A percentile compares a stretch with the other conserved stretches of the same genome.
These are phyloP conservation scores for Fomitopsis serialis DNA, from an alignment of 768 basidiomycete genomes.

Conservation along the genomic window DNA sequence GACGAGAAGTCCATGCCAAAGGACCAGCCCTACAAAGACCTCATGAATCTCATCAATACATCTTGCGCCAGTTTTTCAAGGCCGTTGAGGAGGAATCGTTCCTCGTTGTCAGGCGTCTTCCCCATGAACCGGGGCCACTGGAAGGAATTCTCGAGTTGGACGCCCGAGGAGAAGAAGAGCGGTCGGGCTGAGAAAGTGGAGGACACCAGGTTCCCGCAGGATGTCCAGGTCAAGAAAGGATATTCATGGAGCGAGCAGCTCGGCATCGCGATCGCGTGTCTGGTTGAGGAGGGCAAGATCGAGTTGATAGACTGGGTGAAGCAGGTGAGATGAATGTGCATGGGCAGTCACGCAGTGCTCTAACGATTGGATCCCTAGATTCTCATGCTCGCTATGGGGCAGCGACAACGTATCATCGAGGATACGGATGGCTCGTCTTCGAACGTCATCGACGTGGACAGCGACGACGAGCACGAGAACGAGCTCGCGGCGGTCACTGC, in stretches of 20 bases:
- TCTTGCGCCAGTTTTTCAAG: slow-evolving; percentile 94
- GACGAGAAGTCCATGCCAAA: slow-evolving; percentile 76
- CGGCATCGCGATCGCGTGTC: slow-evolving; percentile 73
- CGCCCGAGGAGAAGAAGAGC: slow-evolving; percentile 45
- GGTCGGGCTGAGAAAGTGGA: slow-evolving; percentile 25
- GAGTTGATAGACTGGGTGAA: slow-evolving; percentile 76
- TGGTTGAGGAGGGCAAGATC: slow-evolving; percentile 60
- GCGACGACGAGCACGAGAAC: slow-evolving; percentile 27
- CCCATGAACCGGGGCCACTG: slow-evolving; percentile 84
- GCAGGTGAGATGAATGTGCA: slow-evolving; percentile 51
- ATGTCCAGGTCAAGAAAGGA: slow-evolving; percentile 81
- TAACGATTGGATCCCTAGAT: slow-evolving; percentile 38
- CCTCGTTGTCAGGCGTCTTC: slow-evolving; percentile 83
- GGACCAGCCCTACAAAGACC: slow-evolving; percentile 76
- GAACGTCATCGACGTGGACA: slow-evolving; percentile 30
- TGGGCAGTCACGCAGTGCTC: background rate
- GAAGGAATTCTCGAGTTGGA: slow-evolving; percentile 80
- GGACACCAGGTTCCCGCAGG: slow-evolving; percentile 49
- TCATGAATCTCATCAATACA: slow-evolving; percentile 79
- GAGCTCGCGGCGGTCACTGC: slow-evolving; percentile 28
- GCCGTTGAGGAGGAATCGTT: slow-evolving; percentile 78
- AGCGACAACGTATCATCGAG: slow-evolving; percentile 55
- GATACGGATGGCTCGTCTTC: slow-evolving; percentile 45
- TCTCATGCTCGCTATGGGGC: slow-evolving; percentile 50
- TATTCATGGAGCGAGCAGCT: slow-evolving; percentile 88